These are phyloP conservation scores for Galeopsis tetrahit DNA, from an alignment of 257 asterid genomes.

Conservation along the genomic window DNA sequence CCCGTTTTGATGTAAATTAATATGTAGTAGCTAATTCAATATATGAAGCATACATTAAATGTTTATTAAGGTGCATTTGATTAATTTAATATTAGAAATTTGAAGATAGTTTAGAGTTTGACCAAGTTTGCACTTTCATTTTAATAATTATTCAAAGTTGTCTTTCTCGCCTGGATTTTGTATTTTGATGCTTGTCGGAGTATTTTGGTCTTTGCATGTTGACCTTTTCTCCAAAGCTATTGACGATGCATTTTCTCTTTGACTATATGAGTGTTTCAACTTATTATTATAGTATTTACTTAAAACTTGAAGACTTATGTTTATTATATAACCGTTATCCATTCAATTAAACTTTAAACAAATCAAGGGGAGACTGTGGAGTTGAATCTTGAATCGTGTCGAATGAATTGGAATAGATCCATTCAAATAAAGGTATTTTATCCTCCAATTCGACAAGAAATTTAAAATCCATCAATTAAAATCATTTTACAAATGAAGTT, in stretches of 20 bases:
- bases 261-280: not conserved
- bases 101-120: constrained; percentile 19
- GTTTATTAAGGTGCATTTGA: not conserved
- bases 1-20: not conserved
- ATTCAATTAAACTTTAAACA: not conserved
- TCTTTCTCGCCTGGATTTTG: constrained; percentile 35
- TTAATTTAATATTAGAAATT: not conserved
- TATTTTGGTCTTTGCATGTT: constrained; percentile 26
- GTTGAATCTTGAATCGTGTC: not conserved
- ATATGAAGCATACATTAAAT: not conserved
- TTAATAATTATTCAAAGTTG: constrained; percentile 10
- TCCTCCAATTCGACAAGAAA: no score
- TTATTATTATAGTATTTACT: not conserved
- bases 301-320: not conserved
- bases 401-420: no score
- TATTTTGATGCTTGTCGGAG: constrained; percentile 34
- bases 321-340: not conserved
- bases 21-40: not conserved
- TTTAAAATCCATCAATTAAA: no score
- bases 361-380: not conserved
- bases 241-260: not conserved
- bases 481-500: no score
- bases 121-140: constrained; percentile 21
- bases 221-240: constrained; percentile 27
- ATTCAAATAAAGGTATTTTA: no score